A percentile compares a stretch with the other conserved stretches of the same genome.
Evolutionary conservation across 345 rosid genomes (phyloP).

Genomic region (Lepidium didymum): DNA sequence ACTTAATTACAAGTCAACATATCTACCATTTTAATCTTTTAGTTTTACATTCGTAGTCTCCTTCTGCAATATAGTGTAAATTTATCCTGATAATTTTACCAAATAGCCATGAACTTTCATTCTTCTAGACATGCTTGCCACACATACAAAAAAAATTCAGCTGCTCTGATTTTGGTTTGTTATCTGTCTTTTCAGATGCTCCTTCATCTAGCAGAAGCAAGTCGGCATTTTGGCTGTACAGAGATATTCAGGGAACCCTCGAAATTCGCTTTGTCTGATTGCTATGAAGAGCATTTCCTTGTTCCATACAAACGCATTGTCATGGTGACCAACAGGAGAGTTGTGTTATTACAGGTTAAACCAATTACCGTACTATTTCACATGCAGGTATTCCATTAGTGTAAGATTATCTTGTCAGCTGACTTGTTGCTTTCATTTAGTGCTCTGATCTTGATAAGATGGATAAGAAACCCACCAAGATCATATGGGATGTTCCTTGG

Average conservation of each 20-base stretch:
- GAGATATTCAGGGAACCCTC: conserved; percentile 94
- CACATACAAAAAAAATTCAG: background rate
- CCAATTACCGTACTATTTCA: background rate
- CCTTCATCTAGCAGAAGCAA: conserved; percentile 87
- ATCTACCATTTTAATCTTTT: background rate
- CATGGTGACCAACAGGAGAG: conserved; percentile 72
- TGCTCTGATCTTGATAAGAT: conserved; percentile 66
- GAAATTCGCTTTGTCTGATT: conserved; percentile 81
- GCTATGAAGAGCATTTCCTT: conserved; percentile 76
- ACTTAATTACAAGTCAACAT: background rate
- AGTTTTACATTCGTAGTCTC: background rate
- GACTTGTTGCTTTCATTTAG: conserved; percentile 35
- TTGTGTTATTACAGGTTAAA: conserved; percentile 81
- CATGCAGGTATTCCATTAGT: background rate
- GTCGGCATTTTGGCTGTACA: conserved; percentile 81
- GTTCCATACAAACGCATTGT: conserved; percentile 75
- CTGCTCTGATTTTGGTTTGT: background rate
- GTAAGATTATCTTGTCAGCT: background rate
- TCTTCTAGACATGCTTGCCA: background rate
- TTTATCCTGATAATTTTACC: background rate
- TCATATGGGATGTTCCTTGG: conserved; percentile 98
- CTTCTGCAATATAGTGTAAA: background rate
- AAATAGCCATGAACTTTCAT: background rate
- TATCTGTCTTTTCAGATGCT: conserved; percentile 60
- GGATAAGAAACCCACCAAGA: conserved; percentile 89